Percentiles rank a stretch among this genome's conserved stretches.
Conservation (phyloP, 441 rosid species). For the Adansonia rubrostipa region DNA sequence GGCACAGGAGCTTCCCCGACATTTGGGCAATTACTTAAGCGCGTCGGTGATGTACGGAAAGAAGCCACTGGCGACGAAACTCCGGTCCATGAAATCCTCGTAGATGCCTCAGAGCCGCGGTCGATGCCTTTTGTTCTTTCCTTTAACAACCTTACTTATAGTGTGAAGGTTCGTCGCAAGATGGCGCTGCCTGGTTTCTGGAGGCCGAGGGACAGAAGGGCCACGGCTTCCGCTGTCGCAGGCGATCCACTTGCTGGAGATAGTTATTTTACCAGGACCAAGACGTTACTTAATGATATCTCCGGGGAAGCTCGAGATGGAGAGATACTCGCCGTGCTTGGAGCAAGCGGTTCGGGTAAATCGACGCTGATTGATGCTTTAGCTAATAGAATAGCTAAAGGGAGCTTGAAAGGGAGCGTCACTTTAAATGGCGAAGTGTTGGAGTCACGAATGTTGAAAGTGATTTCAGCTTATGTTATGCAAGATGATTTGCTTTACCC, state of each 20-base stretch:
- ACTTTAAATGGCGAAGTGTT: constrained; percentile 58
- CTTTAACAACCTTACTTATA: constrained; percentile 74
- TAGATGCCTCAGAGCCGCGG: constrained; percentile 47
- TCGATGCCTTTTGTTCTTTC: constrained; percentile 73
- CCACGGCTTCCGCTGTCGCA: constrained; percentile 30
- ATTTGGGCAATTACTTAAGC: constrained; percentile 73
- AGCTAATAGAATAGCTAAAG: constrained; percentile 66
- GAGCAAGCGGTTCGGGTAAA: constrained; percentile 92
- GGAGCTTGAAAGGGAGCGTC: constrained; percentile 50
- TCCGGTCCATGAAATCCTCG: constrained; percentile 64
- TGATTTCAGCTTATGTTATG: constrained; percentile 66
- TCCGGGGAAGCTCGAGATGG: constrained; percentile 88
- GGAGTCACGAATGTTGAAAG: constrained; percentile 53
- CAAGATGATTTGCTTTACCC: constrained; percentile 67
- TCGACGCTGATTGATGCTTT: constrained; percentile 83
- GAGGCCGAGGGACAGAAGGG: constrained; percentile 12
- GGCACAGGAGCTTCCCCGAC: constrained; percentile 45
- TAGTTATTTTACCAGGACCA: constrained; percentile 51
- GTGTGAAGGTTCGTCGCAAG: constrained; percentile 58
- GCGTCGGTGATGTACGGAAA: constrained; percentile 67
- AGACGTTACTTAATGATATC: constrained; percentile 76
- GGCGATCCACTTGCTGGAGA: constrained; percentile 48
- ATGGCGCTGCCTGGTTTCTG: constrained; percentile 38
- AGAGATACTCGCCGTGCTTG: constrained; percentile 81
- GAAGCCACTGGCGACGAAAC: constrained; percentile 76